These are phyloP conservation scores for Penicillium rolfsii DNA, from an alignment of 2,329 filamentous ascomycete species.

Conservation along the genomic window DNA sequence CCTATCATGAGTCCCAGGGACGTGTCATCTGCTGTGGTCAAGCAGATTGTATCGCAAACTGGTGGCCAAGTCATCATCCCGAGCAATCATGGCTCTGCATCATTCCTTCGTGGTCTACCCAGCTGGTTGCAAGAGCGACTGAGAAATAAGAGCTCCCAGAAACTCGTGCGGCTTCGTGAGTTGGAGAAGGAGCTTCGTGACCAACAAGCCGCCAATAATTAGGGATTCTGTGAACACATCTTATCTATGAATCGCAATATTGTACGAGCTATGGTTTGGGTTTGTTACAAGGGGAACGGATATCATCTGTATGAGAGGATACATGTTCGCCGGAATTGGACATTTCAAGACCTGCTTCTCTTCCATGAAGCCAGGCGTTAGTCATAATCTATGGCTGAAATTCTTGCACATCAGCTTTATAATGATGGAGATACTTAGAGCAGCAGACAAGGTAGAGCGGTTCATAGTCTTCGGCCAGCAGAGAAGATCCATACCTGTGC, in stretches of 20 bases:
- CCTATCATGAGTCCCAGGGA: background rate
- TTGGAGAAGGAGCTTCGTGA: background rate
- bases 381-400: background rate
- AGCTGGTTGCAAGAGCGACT: constrained; percentile 1
- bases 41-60: constrained; percentile 1
- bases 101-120: background rate
- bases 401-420: background rate
- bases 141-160: background rate
- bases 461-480: background rate
- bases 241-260: background rate
- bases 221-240: background rate
- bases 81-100: background rate
- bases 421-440: background rate
- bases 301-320: background rate
- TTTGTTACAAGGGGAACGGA: background rate
- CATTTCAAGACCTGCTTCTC: background rate
- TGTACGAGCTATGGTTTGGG: background rate
- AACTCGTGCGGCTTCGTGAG: background rate
- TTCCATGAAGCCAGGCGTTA: background rate
- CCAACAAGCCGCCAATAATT: background rate
- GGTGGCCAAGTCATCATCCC: constrained; percentile 4
- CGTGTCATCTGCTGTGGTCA: background rate
- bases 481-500: background rate
- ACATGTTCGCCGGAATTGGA: background rate
- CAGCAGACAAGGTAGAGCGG: background rate